Percentiles rank a stretch among this genome's conserved stretches.
phyloP scores from a whole-genome alignment of 441 rosid genomes.

The Manihot esculenta region DNA sequence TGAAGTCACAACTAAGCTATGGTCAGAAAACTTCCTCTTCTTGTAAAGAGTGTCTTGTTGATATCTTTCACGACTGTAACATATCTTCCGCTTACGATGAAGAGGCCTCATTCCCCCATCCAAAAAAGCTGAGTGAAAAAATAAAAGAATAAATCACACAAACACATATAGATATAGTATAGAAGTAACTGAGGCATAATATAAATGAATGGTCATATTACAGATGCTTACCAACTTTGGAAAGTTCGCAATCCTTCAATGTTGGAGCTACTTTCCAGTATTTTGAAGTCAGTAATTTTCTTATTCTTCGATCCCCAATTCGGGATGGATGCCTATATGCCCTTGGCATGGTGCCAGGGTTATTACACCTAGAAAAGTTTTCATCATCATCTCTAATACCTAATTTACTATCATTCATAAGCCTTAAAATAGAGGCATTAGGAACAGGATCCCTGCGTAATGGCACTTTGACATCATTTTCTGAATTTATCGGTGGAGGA shows the following conservation, averaged over 20 bases:
- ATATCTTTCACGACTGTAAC: conserved; percentile 35
- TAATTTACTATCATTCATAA: conserved; percentile 55
- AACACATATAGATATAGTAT: background rate
- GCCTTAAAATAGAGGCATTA: conserved; percentile 51
- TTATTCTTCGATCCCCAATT: conserved; percentile 37
- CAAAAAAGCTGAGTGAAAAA: conserved; percentile 24
- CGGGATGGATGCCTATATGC: conserved; percentile 36
- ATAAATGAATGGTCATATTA: conserved; percentile 11
- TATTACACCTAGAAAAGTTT: conserved; percentile 30
- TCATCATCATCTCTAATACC: conserved; percentile 58
- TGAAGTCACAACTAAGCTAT: conserved; percentile 29
- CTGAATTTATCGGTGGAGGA: conserved; percentile 35
- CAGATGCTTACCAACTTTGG: conserved; percentile 37
- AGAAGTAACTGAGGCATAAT: conserved; percentile 5
- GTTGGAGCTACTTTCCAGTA: conserved; percentile 39
- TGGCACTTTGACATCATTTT: conserved; percentile 39
- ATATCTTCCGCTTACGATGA: conserved; percentile 31
- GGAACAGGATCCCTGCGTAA: conserved; percentile 32
- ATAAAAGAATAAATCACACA: background rate
- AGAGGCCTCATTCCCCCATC: conserved; percentile 42
- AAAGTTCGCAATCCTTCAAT: conserved; percentile 32
- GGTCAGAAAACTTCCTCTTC: conserved; percentile 48
- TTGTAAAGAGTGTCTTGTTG: conserved; percentile 40
- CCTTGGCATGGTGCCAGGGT: conserved; percentile 29
- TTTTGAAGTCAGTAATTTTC: conserved; percentile 37